Conservation (phyloP, 495 filamentous ascomycete genomes). For the Neurospora terricola region DNA sequence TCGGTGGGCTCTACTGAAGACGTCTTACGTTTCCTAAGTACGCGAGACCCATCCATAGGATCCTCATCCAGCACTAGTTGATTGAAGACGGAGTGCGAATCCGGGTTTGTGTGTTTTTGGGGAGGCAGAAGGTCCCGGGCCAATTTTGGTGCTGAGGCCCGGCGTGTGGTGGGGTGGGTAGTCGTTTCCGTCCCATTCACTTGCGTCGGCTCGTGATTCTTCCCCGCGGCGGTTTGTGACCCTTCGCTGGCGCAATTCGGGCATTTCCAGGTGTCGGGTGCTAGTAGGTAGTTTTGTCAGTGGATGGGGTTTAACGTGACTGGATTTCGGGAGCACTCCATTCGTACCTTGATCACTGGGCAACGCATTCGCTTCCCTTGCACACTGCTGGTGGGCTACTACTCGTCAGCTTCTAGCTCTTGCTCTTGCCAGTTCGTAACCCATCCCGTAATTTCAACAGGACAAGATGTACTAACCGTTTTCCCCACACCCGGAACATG, state of each 20-base stretch:
- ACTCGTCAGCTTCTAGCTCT: slow-evolving; percentile 25
- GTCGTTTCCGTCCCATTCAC: slow-evolving; percentile 1
- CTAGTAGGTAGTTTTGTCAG: slow-evolving; percentile 40
- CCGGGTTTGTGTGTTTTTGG: slow-evolving; percentile 59
- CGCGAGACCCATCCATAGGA: slow-evolving; percentile 73
- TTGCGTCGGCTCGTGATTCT: slow-evolving; percentile 30
- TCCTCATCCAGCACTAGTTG: slow-evolving; percentile 70
- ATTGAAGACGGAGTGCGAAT: slow-evolving; percentile 79
- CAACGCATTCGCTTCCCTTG: slow-evolving; percentile 66
- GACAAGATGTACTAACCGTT: slow-evolving; percentile 58
- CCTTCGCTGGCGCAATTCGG: slow-evolving; percentile 62
- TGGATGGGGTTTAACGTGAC: neutral
- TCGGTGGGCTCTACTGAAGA: slow-evolving; percentile 40
- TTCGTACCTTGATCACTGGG: slow-evolving; percentile 28
- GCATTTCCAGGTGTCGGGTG: slow-evolving; percentile 66
- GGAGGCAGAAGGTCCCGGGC: slow-evolving; percentile 69
- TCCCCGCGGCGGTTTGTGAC: slow-evolving; percentile 21
- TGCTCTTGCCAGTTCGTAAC: neutral
- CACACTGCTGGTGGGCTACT: slow-evolving; percentile 88
- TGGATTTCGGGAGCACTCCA: neutral
- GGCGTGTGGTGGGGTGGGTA: slow-evolving; percentile 24
- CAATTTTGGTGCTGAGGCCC: slow-evolving; percentile 43
- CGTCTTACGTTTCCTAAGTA: slow-evolving; percentile 77
- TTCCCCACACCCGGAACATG: slow-evolving; percentile 73
- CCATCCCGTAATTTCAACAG: slow-evolving; percentile 14